Percentiles rank a stretch among this genome's conserved stretches.
These are phyloP conservation scores for Mycena metata DNA, from an alignment of 768 basidiomycete genomes.

Conservation along the genomic window DNA sequence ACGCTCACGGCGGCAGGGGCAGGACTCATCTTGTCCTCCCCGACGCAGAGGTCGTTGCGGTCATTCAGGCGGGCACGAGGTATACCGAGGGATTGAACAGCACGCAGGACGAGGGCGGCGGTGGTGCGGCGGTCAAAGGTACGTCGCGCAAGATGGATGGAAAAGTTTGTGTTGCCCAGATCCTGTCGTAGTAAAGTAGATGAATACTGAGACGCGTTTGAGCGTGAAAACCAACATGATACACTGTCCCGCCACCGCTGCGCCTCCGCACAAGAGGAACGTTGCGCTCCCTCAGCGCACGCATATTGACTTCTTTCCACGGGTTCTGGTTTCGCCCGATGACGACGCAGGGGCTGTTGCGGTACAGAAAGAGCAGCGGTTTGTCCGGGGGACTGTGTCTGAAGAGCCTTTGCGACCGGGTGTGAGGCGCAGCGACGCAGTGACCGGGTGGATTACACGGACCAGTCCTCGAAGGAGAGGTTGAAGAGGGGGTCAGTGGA, in stretches of 20 bases:
- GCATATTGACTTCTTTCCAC: slow-evolving; percentile 95
- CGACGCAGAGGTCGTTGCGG: slow-evolving; percentile 92
- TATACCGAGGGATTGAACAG: slow-evolving; percentile 82
- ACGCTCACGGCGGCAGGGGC: slow-evolving; percentile 7
- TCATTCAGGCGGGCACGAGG: slow-evolving; percentile 83
- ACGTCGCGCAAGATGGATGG: slow-evolving; percentile 87
- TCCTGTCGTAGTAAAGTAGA: slow-evolving; percentile 71
- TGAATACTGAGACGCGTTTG: neutral
- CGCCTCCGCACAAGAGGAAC: slow-evolving; percentile 87
- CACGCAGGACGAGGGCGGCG: slow-evolving; percentile 80
- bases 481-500: slow-evolving; percentile 92
- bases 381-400: slow-evolving; percentile 74
- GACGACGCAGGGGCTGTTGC: slow-evolving; percentile 89
- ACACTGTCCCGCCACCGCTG: slow-evolving; percentile 97
- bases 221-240: slow-evolving; percentile 76
- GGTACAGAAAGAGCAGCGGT: slow-evolving; percentile 89
- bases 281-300: slow-evolving; percentile 60
- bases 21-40: slow-evolving; percentile 86
- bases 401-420: slow-evolving; percentile 59
- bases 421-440: slow-evolving; percentile 1
- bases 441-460: slow-evolving; percentile 37
- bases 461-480: slow-evolving; percentile 93
- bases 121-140: slow-evolving; percentile 86
- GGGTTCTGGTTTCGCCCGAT: slow-evolving; percentile 98
- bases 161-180: slow-evolving; percentile 97